Evolutionary conservation across 75 land plant species (phyloP), one percentile per base, ranked within the genome.

Genomic region (Picea sitchensis): DNA sequence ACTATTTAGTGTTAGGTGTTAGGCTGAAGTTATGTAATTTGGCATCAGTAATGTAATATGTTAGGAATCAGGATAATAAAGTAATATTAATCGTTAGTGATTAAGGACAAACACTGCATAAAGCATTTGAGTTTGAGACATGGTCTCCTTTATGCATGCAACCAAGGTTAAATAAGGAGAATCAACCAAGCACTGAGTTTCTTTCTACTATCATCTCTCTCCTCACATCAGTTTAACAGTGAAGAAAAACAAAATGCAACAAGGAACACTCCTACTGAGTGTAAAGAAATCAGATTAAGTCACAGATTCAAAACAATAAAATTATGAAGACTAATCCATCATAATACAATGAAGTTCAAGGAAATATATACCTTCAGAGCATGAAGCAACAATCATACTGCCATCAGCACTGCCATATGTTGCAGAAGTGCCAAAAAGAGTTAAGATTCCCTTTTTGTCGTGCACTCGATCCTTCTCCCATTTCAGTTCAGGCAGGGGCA

Each of bases 321-420:
- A 44, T 71, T 0, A 36, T n/a, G 54, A 38, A 5, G 14, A 2
- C 54, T 36, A 71, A 17, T 44, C 73, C 12, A 59, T 65, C 57
- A 75, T n/a, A 77, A 31, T 20, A 38, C 17, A 21, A 63, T 59
- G 31, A 59, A 26, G 54, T 26, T 21, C 15, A 51, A 58, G 72
- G 4, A 57, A 31, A n/a, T 18, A 65, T 6, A n/a, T 73, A 95
- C 99, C 98, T 90, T 95, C 99, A 58, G 99, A 98, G 74, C 96
- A 98, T 57, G 99, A 95, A 64, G 86, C 90, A 75, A 98, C 21
- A 51, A 98, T 75, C 26, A 87, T 85, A 77, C 99, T 96, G 58
- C 98, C 98, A 90, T 95, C 97, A 68, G 90, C 99, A 83, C 75
- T 90, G 5, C 98, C 99, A 88, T 91, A 91, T 61, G 73, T 92